Evolutionary conservation across 129 eudicot species (phyloP).

Genomic region (Sambucus nigra): DNA sequence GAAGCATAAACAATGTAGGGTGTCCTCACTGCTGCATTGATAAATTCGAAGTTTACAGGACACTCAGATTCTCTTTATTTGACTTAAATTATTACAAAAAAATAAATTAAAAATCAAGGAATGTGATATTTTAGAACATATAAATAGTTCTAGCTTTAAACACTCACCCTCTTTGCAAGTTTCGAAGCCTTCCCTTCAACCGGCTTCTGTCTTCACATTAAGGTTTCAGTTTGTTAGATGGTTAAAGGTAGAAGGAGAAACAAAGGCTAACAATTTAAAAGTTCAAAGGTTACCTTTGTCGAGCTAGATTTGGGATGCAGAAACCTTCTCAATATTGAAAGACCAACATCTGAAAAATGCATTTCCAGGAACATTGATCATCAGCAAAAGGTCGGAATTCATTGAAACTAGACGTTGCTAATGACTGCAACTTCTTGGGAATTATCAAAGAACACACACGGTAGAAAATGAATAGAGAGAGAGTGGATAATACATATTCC

Average conservation of each 20-base stretch:
- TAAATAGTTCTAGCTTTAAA: conserved; percentile 5
- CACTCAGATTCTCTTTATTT: no score
- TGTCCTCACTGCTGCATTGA: no score
- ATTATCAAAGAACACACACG: not conserved
- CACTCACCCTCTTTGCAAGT: conserved; percentile 95
- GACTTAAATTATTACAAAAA: no score
- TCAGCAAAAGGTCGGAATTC: conserved; percentile 1
- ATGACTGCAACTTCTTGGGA: not conserved
- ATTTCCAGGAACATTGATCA: conserved; percentile 9
- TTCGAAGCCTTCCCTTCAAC: conserved; percentile 75
- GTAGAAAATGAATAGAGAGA: no score
- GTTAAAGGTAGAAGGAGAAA: not conserved
- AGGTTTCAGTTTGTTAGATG: conserved; percentile 30
- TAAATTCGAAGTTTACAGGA: no score
- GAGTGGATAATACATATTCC: not conserved
- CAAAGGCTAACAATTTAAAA: not conserved
- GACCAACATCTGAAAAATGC: conserved; percentile 69
- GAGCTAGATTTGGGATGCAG: conserved; percentile 51
- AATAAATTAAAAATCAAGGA: not conserved
- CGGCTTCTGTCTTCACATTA: conserved; percentile 83
- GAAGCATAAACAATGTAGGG: not conserved
- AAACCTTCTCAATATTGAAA: conserved; percentile 72
- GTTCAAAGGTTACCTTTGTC: conserved; percentile 47
- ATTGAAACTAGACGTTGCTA: not conserved
- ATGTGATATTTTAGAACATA: conserved; percentile 2